Base-by-base conservation (phyloP, 441 rosid genomes). In the Aquilaria agallochum region DNA sequence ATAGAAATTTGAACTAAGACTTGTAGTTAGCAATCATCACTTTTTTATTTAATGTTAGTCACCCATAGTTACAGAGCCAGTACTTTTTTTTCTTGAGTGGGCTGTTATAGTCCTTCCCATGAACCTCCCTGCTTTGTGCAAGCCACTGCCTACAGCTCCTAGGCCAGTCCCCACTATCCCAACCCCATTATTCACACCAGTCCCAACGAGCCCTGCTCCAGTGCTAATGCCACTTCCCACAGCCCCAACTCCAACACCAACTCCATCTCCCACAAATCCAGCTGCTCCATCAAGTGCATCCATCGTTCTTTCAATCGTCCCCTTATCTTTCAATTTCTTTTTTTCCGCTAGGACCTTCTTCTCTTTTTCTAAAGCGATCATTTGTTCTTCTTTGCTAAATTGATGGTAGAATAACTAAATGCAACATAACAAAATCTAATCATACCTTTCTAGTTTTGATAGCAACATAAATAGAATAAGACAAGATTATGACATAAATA, bases 51-150 rank as follows among this genome's bases (percentile, higher is more conserved):
- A 9, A 10, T 40, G 45, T 40, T 7, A 40, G 45, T 40, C 45
- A 40, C 45, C 45, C 42, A 4, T 36, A 36, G 42, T 36, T 36
- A 8, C 42, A 36, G 42, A 2, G 58, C 70, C 70, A 40, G 10
- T 40, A 51, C 81, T 87, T 63, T 65, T 84, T 78, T 73, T 87
- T 81, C 92, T 83, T n/a, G 88, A 74, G 45, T 89, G 88, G n/a
- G 96, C 97, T 0, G 99, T 89, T 20, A 89, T 69, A 7, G 90
- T 91, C 77, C 97, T 77, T 53, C 99, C 96, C 91, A 95, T 80
- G 59, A 91, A 89, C 79, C 76, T 87, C 27, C 96, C 97, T 13
- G 99, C 96, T 78, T 81, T 95, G 83, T 84, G 82, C 68, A 89
- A 73, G 59, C 97, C 93, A 31, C 79, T 90, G 56, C 96, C 87